These are phyloP conservation scores for Noccaea caerulescens DNA, from an alignment of 345 rosid genomes.

Conservation along the genomic window DNA sequence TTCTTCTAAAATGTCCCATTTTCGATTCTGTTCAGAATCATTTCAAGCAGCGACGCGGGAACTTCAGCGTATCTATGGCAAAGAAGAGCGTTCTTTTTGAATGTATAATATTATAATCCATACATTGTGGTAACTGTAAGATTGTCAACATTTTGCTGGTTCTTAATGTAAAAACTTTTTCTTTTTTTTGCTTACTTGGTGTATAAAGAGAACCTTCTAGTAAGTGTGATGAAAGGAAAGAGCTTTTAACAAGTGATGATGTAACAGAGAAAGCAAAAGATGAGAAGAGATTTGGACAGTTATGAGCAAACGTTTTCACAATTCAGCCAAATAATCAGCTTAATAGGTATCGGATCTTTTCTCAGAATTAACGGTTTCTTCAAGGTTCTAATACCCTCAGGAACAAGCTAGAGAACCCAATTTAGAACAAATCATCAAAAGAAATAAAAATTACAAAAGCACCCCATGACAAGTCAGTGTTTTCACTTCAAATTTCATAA, in stretches of 20 bases:
- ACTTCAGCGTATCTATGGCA: slow-evolving; percentile 86
- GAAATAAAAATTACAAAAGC: slow-evolving; percentile 25
- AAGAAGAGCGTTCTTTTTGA: slow-evolving; percentile 64
- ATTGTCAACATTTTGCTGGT: slow-evolving; percentile 32
- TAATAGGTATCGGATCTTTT: background rate
- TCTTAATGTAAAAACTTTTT: background rate
- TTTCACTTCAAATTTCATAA: slow-evolving; percentile 11
- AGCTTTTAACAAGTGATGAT: background rate
- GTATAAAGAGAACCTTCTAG: slow-evolving; percentile 11
- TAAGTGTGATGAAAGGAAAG: background rate
- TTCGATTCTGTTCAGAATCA: slow-evolving; percentile 56
- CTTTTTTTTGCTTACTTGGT: background rate
- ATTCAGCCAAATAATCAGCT: background rate
- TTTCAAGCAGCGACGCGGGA: slow-evolving; percentile 91
- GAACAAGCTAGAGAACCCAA: slow-evolving; percentile 35
- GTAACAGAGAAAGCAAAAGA: slow-evolving; percentile 1
- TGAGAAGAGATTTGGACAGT: slow-evolving; percentile 7
- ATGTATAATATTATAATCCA: background rate
- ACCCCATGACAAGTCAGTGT: background rate
- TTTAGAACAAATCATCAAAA: slow-evolving; percentile 27
- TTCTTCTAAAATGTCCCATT: background rate
- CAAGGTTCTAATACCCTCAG: slow-evolving; percentile 35
- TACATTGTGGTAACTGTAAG: background rate
- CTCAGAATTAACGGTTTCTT: slow-evolving; percentile 21
- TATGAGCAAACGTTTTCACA: slow-evolving; percentile 1